These are phyloP conservation scores for Coemansia aciculifera DNA, from an alignment of 192 early-diverging fungal species.

Conservation along the genomic window DNA sequence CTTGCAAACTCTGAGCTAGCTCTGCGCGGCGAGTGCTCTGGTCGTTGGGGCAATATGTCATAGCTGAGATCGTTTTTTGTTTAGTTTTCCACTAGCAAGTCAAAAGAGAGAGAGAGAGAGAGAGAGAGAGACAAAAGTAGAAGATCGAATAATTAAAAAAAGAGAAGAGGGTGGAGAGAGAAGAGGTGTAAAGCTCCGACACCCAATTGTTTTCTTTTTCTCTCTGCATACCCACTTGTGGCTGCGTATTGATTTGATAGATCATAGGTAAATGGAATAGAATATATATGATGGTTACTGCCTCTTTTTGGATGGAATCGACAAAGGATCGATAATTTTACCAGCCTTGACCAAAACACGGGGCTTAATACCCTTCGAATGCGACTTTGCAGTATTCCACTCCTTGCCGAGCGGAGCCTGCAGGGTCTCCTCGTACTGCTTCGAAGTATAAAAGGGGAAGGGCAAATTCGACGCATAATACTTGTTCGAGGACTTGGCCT, in stretches of 20 bases:
- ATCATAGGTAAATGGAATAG: not conserved
- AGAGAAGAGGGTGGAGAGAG: no score
- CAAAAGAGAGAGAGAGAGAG: not conserved
- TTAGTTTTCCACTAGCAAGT: not conserved
- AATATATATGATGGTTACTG: constrained; percentile 18
- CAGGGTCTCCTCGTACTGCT: constrained; percentile 89
- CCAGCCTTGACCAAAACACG: constrained; percentile 82
- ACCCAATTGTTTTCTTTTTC: not conserved
- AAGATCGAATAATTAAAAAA: not conserved
- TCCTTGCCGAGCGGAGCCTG: constrained; percentile 89
- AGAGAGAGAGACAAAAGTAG: not conserved
- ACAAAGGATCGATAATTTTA: constrained; percentile 82
- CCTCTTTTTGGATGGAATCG: constrained; percentile 61
- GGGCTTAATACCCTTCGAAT: constrained; percentile 76
- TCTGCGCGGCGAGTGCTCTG: not conserved
- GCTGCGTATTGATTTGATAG: not conserved
- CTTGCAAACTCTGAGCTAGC: not conserved
- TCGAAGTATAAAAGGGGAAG: constrained; percentile 76
- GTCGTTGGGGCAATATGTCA: not conserved
- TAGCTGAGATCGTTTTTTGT: not conserved
- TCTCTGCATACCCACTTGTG: not conserved
- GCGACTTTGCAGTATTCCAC: constrained; percentile 85
- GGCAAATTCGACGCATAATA: constrained; percentile 75
- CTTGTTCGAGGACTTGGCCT: constrained; percentile 71
- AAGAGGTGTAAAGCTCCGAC: not conserved